These are phyloP conservation scores for Eucalyptus regnans DNA, from an alignment of 345 rosid genomes.

Conservation along the genomic window DNA sequence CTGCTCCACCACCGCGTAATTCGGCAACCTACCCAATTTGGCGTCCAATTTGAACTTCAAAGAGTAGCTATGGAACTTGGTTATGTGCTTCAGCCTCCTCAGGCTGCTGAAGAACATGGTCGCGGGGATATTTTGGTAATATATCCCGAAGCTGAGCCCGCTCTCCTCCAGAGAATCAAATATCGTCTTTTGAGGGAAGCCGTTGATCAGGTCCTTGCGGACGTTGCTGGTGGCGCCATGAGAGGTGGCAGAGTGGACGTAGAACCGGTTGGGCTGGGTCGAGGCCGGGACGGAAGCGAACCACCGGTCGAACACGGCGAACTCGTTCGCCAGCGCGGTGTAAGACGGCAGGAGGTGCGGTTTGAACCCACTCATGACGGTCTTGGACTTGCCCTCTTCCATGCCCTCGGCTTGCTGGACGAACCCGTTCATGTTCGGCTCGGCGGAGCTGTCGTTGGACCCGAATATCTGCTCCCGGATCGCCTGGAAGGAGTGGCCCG, in stretches of 20 bases:
- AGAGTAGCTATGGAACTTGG: conserved; percentile 57
- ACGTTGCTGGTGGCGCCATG: conserved; percentile 89
- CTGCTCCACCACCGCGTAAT: conserved; percentile 84
- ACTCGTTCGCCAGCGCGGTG: conserved; percentile 74
- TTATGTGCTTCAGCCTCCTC: conserved; percentile 54
- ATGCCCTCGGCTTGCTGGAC: conserved; percentile 76
- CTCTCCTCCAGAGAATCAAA: conserved; percentile 88
- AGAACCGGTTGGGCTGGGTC: conserved; percentile 97
- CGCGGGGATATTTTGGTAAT: conserved; percentile 96
- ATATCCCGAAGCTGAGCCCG: conserved; percentile 73
- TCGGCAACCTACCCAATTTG: conserved; percentile 58
- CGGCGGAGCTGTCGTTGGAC: conserved; percentile 29
- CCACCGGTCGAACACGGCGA: conserved; percentile 92
- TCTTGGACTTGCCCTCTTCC: conserved; percentile 45
- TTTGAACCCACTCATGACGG: conserved; percentile 84
- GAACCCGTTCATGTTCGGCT: conserved; percentile 84
- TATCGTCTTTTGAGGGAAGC: conserved; percentile 89
- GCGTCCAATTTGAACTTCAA: conserved; percentile 68
- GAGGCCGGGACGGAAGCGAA: conserved; percentile 98
- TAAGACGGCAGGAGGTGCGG: conserved; percentile 62
- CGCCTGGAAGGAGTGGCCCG: conserved; percentile 97
- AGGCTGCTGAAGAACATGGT: conserved; percentile 69
- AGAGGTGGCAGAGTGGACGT: conserved; percentile 95
- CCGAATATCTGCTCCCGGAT: conserved; percentile 97
- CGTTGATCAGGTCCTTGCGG: conserved; percentile 68